Percentiles rank a stretch among this genome's conserved stretches.
Evolutionary conservation across 306 rosid species (phyloP).

Genomic region (barrel medic (Medicago truncatula)): MtrunA17r5.0-ANR NC_053047.1:5011501-5012000

Average conservation of each 20-base stretch:
- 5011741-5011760: constrained; percentile 73
- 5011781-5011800: constrained; percentile 91
- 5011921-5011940: not conserved
- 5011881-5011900: too few relatives aligned
- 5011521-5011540: constrained; percentile 55
- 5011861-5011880: not conserved
- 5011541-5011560: constrained; percentile 43
- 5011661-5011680: not conserved
- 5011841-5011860: not conserved
- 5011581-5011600: constrained; percentile 40
- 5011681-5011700: constrained; percentile 42
- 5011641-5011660: constrained; percentile 2
- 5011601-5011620: constrained; percentile 40
- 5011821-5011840: constrained; percentile 26
- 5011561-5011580: constrained; percentile 38
- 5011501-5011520: constrained; percentile 81
- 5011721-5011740: constrained; percentile 81
- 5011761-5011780: constrained; percentile 91
- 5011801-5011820: constrained; percentile 25
- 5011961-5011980: too few relatives aligned
- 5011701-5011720: constrained; percentile 50
- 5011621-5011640: not conserved
- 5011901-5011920: not conserved
- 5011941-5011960: not conserved
- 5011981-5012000: too few relatives aligned